A percentile compares a stretch with the other conserved stretches of the same genome.
Conservation (phyloP, 2,329 filamentous ascomycete species). For the Beauveria scarabaeidicola region DNA sequence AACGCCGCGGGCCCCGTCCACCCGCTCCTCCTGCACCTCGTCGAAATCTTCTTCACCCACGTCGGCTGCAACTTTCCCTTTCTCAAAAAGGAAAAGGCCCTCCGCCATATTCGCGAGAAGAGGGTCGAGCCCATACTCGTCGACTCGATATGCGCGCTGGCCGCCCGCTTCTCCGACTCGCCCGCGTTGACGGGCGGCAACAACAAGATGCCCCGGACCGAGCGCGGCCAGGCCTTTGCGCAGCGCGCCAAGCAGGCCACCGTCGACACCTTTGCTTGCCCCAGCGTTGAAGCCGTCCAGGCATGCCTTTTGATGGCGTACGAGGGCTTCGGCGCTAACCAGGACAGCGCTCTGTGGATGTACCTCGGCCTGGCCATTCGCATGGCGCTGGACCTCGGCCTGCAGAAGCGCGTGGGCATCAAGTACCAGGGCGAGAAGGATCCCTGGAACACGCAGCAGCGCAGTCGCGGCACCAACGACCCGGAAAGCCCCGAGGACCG, state of each 20-base stretch:
- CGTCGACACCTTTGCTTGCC: slow-evolving; percentile 74
- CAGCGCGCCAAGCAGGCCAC: slow-evolving; percentile 76
- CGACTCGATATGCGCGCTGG: slow-evolving; percentile 74
- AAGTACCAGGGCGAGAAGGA: slow-evolving; percentile 48
- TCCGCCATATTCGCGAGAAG: slow-evolving; percentile 71
- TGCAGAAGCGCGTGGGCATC: slow-evolving; percentile 74
- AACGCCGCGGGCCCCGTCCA: slow-evolving; percentile 63
- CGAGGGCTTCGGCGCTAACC: slow-evolving; percentile 79
- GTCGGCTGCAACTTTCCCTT: slow-evolving; percentile 84
- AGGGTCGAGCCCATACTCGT: slow-evolving; percentile 76
- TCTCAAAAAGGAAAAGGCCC: slow-evolving; percentile 61
- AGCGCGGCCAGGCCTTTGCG: slow-evolving; percentile 70
- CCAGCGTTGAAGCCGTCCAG: slow-evolving; percentile 75
- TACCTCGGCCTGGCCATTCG: slow-evolving; percentile 82
- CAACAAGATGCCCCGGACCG: slow-evolving; percentile 45
- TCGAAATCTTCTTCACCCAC: slow-evolving; percentile 73
- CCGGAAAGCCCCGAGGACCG: slow-evolving; percentile 32
- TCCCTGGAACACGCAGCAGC: slow-evolving; percentile 38
- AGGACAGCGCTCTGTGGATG: slow-evolving; percentile 90
- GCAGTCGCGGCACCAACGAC: slow-evolving; percentile 28
- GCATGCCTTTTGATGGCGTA: slow-evolving; percentile 78
- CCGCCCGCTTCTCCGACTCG: slow-evolving; percentile 68
- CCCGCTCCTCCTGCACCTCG: slow-evolving; percentile 65
- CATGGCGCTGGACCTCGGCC: slow-evolving; percentile 69
- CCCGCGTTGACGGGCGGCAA: slow-evolving; percentile 39